Evolutionary conservation across 148 eudicot genomes (phyloP), one percentile per base, ranked within the genome.

Genomic region (Rhododendron williamsianum): DNA sequence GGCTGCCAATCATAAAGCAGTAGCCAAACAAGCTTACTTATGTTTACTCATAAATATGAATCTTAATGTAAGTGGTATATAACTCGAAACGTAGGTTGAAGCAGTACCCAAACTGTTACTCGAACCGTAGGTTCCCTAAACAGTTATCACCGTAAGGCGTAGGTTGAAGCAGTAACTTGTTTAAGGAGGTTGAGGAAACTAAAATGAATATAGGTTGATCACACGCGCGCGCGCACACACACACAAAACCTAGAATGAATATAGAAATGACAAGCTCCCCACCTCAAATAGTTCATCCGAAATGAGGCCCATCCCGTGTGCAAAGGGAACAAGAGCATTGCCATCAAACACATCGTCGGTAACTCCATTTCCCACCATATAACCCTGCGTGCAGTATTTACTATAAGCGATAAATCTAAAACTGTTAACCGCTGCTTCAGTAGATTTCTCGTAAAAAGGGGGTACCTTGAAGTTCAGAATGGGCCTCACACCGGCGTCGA

Each of bases 301-400:
- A 78, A 97, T 97, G 83, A 97, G 90, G 84, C 98, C 99, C 99
- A 95, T 95, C 23, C 99, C 99, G 88, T 97, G 98, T 36, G 87
- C 91, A 83, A 97, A 97, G 11, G 99, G 98, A 71, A 97, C 94
- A 58, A 97, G 90, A 79, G 99, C 98, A 91, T 97, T 95, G 58
- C 99, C 98, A 81, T 97, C 99, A 91, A 90, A 86, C 46, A 4
- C 85, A 33, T 90, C 93, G 65, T 97, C 99, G 15, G 98, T 88
- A 65, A 94, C 98, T 83, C 99, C 99, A 87, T 97, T 97, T 69
- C 99, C 99, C 49, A 97, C 98, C 93, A 97, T 90, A 86, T 97
- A 97, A 81, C 99, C 99, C 99, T 97, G 94, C n/a, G 48, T 65
- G 54, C 74, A 48, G 21, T 73, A 73, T 76, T 78, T 52, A 85